Percentiles rank a stretch among this genome's conserved stretches.
phyloP scores from a whole-genome alignment of 1,284 basidiomycete species.

The Austropuccinia psidii region DNA sequence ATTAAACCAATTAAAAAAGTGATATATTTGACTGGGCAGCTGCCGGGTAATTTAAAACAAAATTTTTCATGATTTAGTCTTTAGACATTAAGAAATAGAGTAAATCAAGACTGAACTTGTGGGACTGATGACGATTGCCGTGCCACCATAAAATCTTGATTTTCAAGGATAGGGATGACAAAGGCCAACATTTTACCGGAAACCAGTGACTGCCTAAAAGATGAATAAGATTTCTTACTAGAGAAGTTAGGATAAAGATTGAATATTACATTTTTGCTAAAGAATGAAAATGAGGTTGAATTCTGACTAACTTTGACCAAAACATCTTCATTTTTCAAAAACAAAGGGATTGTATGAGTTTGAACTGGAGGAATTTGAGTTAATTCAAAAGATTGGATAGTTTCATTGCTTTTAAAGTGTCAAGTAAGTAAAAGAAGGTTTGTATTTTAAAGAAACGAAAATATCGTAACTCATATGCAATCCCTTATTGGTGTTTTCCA shows the following conservation, averaged over 20 bases:
- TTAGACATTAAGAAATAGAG: too few relatives aligned
- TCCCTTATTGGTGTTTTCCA: too few relatives aligned
- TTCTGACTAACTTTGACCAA: slow-evolving; percentile 70
- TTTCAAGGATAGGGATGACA: slow-evolving; percentile 83
- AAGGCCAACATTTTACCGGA: slow-evolving; percentile 97
- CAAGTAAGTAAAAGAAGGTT: too few relatives aligned
- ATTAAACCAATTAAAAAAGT: slow-evolving; percentile 69
- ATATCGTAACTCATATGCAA: too few relatives aligned
- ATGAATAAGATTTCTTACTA: too few relatives aligned
- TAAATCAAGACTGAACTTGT: slow-evolving; percentile 80
- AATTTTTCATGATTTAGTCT: too few relatives aligned
- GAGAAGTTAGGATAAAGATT: too few relatives aligned
- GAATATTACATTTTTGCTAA: too few relatives aligned
- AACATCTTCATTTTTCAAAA: slow-evolving; percentile 89
- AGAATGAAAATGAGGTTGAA: too few relatives aligned
- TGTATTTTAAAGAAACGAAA: too few relatives aligned
- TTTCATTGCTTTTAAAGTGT: slow-evolving; percentile 65
- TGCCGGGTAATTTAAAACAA: slow-evolving; percentile 59
- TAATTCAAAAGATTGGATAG: slow-evolving; percentile 67
- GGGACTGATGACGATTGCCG: slow-evolving; percentile 89
- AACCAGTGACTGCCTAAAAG: too few relatives aligned
- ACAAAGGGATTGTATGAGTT: slow-evolving; percentile 87
- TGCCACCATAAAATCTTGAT: slow-evolving; percentile 63
- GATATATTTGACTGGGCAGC: slow-evolving; percentile 84
- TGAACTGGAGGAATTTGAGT: slow-evolving; percentile 93